Percentiles rank a stretch among this genome's conserved stretches.
phyloP scores from a whole-genome alignment of 169 alveolate species.

The Plasmodium knowlesi region DNA sequence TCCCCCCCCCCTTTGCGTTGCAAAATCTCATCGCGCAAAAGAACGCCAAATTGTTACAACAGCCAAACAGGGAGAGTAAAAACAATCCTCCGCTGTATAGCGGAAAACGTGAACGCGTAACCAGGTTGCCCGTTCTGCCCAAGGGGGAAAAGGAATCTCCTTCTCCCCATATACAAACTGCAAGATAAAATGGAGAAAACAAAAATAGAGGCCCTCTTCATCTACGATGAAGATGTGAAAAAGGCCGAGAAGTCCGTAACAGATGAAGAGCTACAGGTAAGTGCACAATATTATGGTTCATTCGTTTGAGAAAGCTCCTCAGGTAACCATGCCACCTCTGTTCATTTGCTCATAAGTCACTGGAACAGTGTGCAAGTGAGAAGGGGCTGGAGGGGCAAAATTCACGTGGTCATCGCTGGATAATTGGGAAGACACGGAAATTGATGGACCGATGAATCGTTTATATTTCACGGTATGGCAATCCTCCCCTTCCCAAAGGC shows the following conservation, averaged over 20 bases:
- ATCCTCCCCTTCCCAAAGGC: slow-evolving; percentile 6
- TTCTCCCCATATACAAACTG: background rate
- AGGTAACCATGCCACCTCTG: background rate
- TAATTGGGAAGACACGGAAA: background rate
- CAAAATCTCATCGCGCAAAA: background rate
- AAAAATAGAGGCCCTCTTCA: slow-evolving; percentile 45
- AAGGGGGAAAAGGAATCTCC: background rate
- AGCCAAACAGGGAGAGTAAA: background rate
- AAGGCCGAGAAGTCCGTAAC: slow-evolving; percentile 39
- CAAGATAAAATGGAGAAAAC: slow-evolving; percentile 35
- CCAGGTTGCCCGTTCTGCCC: background rate
- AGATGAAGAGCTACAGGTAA: slow-evolving; percentile 65
- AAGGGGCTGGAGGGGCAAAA: background rate
- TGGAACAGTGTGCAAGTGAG: background rate
- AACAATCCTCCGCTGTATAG: background rate
- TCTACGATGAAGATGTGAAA: slow-evolving; percentile 55
- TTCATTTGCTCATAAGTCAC: background rate
- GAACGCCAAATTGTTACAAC: background rate
- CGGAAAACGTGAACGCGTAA: background rate
- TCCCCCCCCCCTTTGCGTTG: background rate
- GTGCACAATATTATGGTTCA: background rate
- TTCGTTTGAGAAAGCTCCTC: background rate
- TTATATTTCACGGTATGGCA: background rate
- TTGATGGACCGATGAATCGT: background rate
- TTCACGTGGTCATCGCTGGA: background rate